Evolutionary conservation across 345 rosid genomes (phyloP).

Genomic region (Citrus australasica): DNA sequence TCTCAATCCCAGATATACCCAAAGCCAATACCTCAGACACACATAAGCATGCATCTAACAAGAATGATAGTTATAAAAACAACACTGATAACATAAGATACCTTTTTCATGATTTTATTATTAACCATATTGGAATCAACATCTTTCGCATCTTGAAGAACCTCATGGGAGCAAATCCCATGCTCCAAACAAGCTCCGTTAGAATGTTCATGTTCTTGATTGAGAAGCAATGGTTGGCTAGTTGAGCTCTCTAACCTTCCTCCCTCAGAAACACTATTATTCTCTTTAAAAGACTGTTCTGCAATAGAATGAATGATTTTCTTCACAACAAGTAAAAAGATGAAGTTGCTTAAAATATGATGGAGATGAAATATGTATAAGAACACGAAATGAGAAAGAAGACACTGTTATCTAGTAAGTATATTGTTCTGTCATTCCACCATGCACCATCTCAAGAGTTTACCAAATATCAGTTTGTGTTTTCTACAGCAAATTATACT

Average conservation of each 20-base stretch:
- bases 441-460: background rate
- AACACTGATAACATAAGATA: constrained; percentile 14
- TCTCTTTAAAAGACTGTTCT: constrained; percentile 40
- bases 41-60: background rate
- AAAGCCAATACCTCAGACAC: background rate
- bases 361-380: background rate
- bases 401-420: background rate
- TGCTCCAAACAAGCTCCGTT: constrained; percentile 44
- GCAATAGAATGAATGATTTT: constrained; percentile 24
- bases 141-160: constrained; percentile 59
- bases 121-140: constrained; percentile 24
- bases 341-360: constrained; percentile 1
- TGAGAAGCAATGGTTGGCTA: constrained; percentile 28
- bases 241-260: constrained; percentile 33
- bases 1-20: background rate
- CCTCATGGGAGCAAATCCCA: constrained; percentile 90
- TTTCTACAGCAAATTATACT: background rate
- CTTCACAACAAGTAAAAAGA: constrained; percentile 9
- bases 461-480: background rate
- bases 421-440: background rate
- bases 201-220: constrained; percentile 32
- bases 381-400: background rate
- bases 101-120: constrained; percentile 76
- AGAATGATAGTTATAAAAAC: background rate
- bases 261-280: constrained; percentile 26